phyloP scores from a whole-genome alignment of 2,329 filamentous ascomycete genomes.

The Oidium heveae region DNA sequence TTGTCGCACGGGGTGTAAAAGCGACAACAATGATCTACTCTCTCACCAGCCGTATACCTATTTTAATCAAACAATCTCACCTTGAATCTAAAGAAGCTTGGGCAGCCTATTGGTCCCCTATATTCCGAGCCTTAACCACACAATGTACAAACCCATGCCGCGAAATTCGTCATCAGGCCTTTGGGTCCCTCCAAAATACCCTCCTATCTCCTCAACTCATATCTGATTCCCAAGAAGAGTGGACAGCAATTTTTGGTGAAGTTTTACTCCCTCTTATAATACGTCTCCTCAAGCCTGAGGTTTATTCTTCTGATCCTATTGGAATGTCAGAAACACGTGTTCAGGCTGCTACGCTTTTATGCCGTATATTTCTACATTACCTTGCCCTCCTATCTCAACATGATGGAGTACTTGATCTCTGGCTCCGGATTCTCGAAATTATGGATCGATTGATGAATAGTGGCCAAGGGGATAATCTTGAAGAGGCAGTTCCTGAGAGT shows the following conservation, averaged over 20 bases:
- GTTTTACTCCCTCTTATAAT: constrained; percentile 82
- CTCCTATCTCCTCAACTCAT: constrained; percentile 66
- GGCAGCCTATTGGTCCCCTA: constrained; percentile 93
- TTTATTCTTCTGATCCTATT: constrained; percentile 69
- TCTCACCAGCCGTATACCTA: constrained; percentile 58
- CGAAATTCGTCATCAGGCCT: constrained; percentile 72
- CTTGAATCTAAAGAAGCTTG: constrained; percentile 78
- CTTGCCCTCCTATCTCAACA: constrained; percentile 62
- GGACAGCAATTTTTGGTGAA: constrained; percentile 85
- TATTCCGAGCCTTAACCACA: constrained; percentile 65
- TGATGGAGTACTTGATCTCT: constrained; percentile 75
- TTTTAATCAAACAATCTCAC: constrained; percentile 78
- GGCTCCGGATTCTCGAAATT: constrained; percentile 76
- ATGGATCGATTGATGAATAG: constrained; percentile 94
- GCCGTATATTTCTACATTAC: constrained; percentile 90
- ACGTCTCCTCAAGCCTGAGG: constrained; percentile 73
- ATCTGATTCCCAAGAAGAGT: constrained; percentile 59
- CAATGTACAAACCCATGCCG: constrained; percentile 91
- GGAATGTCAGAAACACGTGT: constrained; percentile 94
- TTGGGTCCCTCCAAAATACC: constrained; percentile 62
- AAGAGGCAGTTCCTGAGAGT: constrained; percentile 85
- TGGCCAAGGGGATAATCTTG: constrained; percentile 70
- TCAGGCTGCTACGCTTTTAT: constrained; percentile 70
- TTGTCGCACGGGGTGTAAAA: constrained; percentile 53
- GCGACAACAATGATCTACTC: constrained; percentile 62